Evolutionary conservation across 345 rosid species (phyloP).

Genomic region (Anacardium occidentale): DNA sequence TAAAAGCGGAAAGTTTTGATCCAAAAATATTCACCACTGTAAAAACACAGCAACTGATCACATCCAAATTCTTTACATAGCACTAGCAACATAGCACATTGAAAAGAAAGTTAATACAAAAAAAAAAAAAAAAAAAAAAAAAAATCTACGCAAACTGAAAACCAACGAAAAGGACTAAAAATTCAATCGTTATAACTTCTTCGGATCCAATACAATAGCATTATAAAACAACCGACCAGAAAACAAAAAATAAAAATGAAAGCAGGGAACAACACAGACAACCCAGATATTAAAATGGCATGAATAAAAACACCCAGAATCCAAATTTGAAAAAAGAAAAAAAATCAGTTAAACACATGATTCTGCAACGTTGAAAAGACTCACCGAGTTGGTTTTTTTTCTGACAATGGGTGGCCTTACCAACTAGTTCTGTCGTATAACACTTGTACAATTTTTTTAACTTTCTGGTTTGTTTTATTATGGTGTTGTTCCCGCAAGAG

Average conservation of each 20-base stretch:
- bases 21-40: constrained; percentile 6
- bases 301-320: constrained; percentile 26
- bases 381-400: constrained; percentile 27
- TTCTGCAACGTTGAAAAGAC: constrained; percentile 27
- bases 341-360: constrained; percentile 21
- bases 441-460: not conserved
- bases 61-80: not conserved
- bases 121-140: constrained; percentile 12
- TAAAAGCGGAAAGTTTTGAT: constrained; percentile 20
- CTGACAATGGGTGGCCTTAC: constrained; percentile 6
- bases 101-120: not conserved
- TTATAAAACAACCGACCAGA: constrained; percentile 20
- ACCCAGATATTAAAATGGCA: constrained; percentile 28
- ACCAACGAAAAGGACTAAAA: constrained; percentile 15
- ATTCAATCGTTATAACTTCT: constrained; percentile 16
- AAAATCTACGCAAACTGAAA: constrained; percentile 17
- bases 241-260: constrained; percentile 4
- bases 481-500: constrained; percentile 16
- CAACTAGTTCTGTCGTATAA: not conserved
- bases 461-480: not conserved
- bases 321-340: constrained; percentile 22
- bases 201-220: constrained; percentile 18
- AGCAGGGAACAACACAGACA: not conserved
- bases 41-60: not conserved
- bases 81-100: not conserved